These are phyloP conservation scores for Colletotrichum acutatum DNA, from an alignment of 2,329 filamentous ascomycete genomes.

Conservation along the genomic window DNA sequence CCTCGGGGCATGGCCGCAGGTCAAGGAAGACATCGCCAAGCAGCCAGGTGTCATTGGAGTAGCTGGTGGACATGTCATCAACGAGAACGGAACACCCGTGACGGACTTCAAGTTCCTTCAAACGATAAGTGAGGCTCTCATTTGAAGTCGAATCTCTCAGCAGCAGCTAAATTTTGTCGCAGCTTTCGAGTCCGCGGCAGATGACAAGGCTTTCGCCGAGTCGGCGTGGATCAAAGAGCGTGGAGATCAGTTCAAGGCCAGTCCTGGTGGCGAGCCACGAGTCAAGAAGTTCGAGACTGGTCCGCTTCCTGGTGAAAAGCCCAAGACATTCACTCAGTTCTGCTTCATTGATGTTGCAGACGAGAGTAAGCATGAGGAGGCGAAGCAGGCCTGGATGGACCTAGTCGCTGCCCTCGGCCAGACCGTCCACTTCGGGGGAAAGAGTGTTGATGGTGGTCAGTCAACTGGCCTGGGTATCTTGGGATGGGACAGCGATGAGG, in stretches of 20 bases:
- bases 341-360: constrained; percentile 17
- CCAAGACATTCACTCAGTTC: constrained; percentile 18
- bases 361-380: constrained; percentile 25
- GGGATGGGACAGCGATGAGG: constrained; percentile 29
- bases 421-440: constrained; percentile 5
- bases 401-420: constrained; percentile 11
- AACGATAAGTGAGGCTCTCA: not conserved
- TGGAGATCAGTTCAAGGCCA: not conserved
- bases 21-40: constrained; percentile 15
- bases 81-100: constrained; percentile 9
- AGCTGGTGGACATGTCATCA: constrained; percentile 16
- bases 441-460: constrained; percentile 13
- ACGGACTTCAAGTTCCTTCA: constrained; percentile 31
- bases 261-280: not conserved
- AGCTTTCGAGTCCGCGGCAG: constrained; percentile 23
- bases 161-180: not conserved
- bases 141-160: no score
- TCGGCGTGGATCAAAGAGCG: constrained; percentile 24
- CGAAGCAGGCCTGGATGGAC: constrained; percentile 22
- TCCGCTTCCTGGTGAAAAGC: constrained; percentile 1
- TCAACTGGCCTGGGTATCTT: constrained; percentile 13
- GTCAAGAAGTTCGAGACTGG: constrained; percentile 27
- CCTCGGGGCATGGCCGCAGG: constrained; percentile 14
- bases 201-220: constrained; percentile 19
- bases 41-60: constrained; percentile 24